Evolutionary conservation across 2,329 filamentous ascomycete genomes (phyloP), one percentile per base, ranked within the genome.

Genomic region (Pseudogymnoascus verrucosus): DNA sequence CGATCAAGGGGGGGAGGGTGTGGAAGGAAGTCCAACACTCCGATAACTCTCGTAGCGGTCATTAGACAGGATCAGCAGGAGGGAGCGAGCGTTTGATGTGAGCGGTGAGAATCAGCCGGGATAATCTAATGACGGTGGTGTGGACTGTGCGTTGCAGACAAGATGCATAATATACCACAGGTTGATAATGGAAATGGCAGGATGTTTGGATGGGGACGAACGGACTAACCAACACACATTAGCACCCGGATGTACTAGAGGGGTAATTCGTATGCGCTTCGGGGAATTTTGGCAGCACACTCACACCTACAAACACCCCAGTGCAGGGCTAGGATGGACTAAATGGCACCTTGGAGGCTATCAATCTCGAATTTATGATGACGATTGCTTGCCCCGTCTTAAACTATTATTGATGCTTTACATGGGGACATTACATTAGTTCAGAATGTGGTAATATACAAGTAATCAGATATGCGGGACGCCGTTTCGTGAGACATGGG

Each of bases 61-160:
- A 57, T 57, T 57, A 16, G 47, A 31, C 47, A 57, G 14, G 47
- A 57, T 57, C 47, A 57, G 47, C 47, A 57, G n/a, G 47, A 57
- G 47, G 47, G 47, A 57, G 47, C 47, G 47, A 57, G 47, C 47
- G 47, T 57, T 57, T 57, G 47, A 57, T 57, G 47, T 57, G 47
- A 57, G 47, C 47, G 47, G 47, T 57, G 47, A 57, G 47, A 57
- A 57, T 57, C 26, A 57, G 47, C 47, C 26, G 26, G 47, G 47
- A 31, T 57, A 16, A 57, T 10, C 7, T 28, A 54, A 57, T 57
- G 47, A 19, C 26, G 47, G 47, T 10, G 40, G 47, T 57, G 47
- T 19, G 47, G 47, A 16, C 47, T 57, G 47, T 57, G 47, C 47
- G 47, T 34, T 57, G 47, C 47, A 57, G 47, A 57, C 14, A 19